Base-by-base conservation (phyloP, 768 basidiomycete genomes). In the Trametes elegans region DNA sequence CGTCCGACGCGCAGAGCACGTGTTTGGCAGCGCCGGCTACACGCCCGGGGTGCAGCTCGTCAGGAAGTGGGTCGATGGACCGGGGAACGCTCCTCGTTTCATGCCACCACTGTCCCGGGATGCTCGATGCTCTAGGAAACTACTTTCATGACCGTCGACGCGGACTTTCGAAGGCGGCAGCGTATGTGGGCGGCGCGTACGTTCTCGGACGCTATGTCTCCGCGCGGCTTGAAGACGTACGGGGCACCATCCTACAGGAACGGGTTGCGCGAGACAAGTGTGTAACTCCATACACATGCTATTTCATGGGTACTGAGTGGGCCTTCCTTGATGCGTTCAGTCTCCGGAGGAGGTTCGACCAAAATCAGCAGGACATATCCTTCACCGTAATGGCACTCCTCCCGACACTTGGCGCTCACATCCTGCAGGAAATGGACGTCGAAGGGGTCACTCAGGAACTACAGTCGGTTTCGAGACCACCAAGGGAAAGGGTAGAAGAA, bases 371-470 rank as follows among this genome's bases (percentile, higher is more conserved):
- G 55, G 87, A 93, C 64, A 77, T 82, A 21, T 82, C 86, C 7
- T 95, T 83, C 65, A 92, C 88, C 0, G 74, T 87, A 43, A 81
- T 88, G 66, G 83, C 87, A 0, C 76, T 87, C 35, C 69, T 90
- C 16, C 84, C 86, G 2, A 84, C 85, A 1, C 76, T 92, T 16
- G 78, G 82, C 6, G 72, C 78, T 13, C 82, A 85, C 57, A 75
- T 93, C 11, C 70, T 88, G n/a, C 73, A 76, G 21, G 81, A 80
- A 27, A 87, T 93, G 82, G 84, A 93, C 59, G 87, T 93, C 16
- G 90, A 93, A 59, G 74, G 74, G 0, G 70, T 90, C 11, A 90
- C 86, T 0, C 68, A 76, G 14, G 85, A 78, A 58, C 64, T 83
- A 18, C 80, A 80, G 62, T 68, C 73, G 11, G 68, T 71, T 58